Evolutionary conservation across 208 protist species (phyloP).

Genomic region (Trypanosoma cruzi): DNA sequence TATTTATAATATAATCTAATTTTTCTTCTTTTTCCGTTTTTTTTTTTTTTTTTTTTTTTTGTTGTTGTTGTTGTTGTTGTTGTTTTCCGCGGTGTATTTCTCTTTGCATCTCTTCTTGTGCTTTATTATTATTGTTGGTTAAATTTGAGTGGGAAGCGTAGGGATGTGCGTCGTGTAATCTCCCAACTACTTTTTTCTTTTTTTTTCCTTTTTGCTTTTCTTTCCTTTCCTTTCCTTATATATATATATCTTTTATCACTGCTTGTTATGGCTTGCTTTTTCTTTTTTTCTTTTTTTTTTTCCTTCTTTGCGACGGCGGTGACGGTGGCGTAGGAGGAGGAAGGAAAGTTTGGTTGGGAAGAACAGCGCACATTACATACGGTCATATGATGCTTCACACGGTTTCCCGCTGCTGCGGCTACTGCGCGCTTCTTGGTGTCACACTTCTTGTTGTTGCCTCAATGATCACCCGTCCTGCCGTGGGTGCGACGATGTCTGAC

Average conservation of each 20-base stretch:
- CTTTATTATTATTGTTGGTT: no score
- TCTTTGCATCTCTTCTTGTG: no score
- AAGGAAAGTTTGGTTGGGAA: no score
- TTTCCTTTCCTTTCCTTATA: no score
- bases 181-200: background rate
- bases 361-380: background rate
- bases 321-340: background rate
- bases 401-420: background rate
- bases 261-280: slow-evolving; percentile 14
- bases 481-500: background rate
- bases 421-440: background rate
- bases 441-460: background rate
- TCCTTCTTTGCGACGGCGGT: background rate
- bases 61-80: slow-evolving; percentile 6
- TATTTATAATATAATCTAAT: slow-evolving; percentile 2
- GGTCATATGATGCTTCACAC: background rate
- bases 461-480: background rate
- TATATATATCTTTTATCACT: no score
- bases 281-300: slow-evolving; percentile 11
- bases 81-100: background rate
- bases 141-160: no score
- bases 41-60: slow-evolving; percentile 3
- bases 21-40: background rate
- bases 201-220: background rate
- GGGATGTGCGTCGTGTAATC: no score